Evolutionary conservation across 2,329 filamentous ascomycete species (phyloP).

Genomic region (Corniculantispora saksenae): DNA sequence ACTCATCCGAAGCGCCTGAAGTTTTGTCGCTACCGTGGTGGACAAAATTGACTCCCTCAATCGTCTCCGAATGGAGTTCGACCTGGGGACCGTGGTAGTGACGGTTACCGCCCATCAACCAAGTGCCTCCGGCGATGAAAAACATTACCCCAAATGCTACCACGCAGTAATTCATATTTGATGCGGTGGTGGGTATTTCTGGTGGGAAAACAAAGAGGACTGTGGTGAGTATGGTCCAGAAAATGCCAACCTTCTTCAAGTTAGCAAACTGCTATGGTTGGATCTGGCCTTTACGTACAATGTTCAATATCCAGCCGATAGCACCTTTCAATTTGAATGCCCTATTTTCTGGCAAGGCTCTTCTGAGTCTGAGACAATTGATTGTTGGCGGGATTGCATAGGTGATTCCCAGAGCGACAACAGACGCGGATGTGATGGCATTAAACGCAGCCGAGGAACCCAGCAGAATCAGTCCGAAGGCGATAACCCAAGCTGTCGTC

Average conservation of each 20-base stretch:
- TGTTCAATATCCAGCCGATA: not conserved
- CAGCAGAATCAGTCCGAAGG: conserved; percentile 70
- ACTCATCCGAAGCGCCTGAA: not conserved
- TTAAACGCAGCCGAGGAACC: conserved; percentile 67
- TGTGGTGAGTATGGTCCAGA: conserved; percentile 67
- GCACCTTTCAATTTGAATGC: not conserved
- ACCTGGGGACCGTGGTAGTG: conserved; percentile 35
- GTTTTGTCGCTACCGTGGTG: not conserved
- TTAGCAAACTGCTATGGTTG: conserved; percentile 9
- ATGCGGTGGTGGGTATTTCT: conserved; percentile 54
- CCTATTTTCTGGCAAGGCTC: not conserved
- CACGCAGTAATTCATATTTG: conserved; percentile 66
- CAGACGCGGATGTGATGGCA: conserved; percentile 68
- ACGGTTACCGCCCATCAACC: conserved; percentile 50
- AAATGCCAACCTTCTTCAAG: conserved; percentile 47
- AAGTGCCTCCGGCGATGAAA: conserved; percentile 44
- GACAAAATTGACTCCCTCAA: not conserved
- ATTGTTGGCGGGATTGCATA: conserved; percentile 74
- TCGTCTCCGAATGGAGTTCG: not conserved
- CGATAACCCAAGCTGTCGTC: conserved; percentile 59
- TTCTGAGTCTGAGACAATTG: conserved; percentile 44
- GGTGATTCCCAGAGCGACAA: conserved; percentile 70
- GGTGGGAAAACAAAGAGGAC: conserved; percentile 46
- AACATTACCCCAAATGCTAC: conserved; percentile 51
- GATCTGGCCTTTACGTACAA: not conserved